Base-by-base conservation (phyloP, 108 stramenopile species). In the Pseudonitzschia delicatissima region DNA sequence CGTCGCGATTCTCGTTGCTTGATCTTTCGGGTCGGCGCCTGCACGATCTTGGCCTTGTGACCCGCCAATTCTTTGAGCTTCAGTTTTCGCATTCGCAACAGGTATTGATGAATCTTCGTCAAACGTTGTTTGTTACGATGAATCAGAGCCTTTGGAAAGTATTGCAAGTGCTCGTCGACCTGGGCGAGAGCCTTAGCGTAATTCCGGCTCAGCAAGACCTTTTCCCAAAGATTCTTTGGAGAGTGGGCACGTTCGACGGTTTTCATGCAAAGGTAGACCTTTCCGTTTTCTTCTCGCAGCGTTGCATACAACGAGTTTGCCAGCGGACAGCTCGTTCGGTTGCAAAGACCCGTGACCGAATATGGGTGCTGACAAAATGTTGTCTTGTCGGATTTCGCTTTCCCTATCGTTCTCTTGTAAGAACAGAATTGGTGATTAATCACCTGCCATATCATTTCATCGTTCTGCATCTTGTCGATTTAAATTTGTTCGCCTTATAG, bases 171-270 rank as follows among this genome's bases (percentile, higher is more conserved):
- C 74, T 96, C 82, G 36, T 96, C 95, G 25, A 99, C 71, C 50
- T 89, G 86, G 32, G 79, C 80, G 72, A 97, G 44, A 0, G 98
- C 98, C 69, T 97, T 94, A 71, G 79, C 48, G 69, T 98, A 99
- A 69, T 98, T 98, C 34, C 91, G 74, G 13, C 84, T 81, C 33
- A 99, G 82, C 28, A 85, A 68, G 23, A 98, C 95, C 62, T 96
- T 96, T 83, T 99, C 97, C 98, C 98, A 99, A 29, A 99, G 52
- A 52, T 97, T 96, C 72, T 96, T 96, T 11, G 98, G 98, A 15
- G 90, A 82, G 72, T 99, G 98, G 0, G 98, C 97, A 23, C 98
- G 78, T 74, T 99, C 98, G 20, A 93, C 92, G 25, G 97, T 98
- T 72, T 99, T 99, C 64, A 98, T 81, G 73, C 86, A 98, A 18